These are phyloP conservation scores for Hirschfeldia incana DNA, from an alignment of 345 rosid genomes.

Conservation along the genomic window DNA sequence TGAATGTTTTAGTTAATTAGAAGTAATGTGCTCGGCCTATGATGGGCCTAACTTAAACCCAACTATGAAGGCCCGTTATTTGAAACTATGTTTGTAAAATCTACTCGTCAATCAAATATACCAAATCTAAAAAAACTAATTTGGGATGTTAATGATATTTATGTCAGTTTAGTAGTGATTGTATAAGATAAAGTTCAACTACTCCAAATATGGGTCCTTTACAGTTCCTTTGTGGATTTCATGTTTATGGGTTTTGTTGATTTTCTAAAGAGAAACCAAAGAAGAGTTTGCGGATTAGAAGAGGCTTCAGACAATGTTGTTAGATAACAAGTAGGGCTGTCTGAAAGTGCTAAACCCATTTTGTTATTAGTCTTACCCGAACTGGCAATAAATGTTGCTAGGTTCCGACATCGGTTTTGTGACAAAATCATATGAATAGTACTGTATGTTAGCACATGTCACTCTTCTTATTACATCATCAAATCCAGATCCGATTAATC, in stretches of 20 bases:
- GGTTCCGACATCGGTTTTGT: neutral
- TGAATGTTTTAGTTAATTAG: neutral
- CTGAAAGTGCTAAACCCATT: neutral
- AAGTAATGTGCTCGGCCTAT: neutral
- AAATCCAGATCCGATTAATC: neutral
- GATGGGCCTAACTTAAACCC: constrained; percentile 4
- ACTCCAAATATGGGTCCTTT: neutral
- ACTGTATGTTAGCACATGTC: neutral
- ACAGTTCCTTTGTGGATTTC: neutral
- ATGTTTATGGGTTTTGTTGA: neutral
- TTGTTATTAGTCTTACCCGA: neutral
- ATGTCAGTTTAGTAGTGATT: neutral
- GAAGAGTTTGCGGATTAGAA: neutral
- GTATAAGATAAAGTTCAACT: constrained; percentile 8
- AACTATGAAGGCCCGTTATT: neutral
- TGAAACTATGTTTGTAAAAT: neutral
- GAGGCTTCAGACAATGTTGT: too few relatives aligned
- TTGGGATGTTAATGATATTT: neutral
- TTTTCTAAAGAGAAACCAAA: neutral
- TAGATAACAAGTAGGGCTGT: neutral
- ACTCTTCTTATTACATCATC: neutral
- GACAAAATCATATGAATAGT: neutral
- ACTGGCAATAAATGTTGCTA: neutral
- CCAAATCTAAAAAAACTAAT: neutral
- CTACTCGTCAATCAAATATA: neutral